Conservation (phyloP, 2,329 filamentous ascomycete genomes). For the Sporothrix brasiliensis region DNA sequence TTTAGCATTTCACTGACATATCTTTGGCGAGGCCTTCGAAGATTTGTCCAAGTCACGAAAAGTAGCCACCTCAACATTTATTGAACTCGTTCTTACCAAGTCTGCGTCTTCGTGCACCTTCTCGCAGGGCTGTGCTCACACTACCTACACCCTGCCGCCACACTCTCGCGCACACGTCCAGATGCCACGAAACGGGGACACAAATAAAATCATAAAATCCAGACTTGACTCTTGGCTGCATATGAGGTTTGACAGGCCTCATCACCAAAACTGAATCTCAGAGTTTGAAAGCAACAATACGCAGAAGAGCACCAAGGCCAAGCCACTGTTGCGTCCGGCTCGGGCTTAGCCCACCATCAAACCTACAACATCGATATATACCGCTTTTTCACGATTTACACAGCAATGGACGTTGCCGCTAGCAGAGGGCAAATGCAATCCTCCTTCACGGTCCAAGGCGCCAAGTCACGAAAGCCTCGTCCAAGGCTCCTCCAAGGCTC, state of each 20-base stretch:
- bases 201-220: slow-evolving; percentile 1
- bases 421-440: background rate
- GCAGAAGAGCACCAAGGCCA: background rate
- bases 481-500: background rate
- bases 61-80: background rate
- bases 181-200: background rate
- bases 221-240: slow-evolving; percentile 12
- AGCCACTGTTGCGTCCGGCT: background rate
- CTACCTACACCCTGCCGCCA: background rate
- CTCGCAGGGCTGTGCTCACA: background rate
- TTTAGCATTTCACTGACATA: background rate
- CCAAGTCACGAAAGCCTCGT: background rate
- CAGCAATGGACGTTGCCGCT: background rate
- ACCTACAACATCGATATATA: too few species aligned
- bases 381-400: background rate
- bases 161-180: background rate
- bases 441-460: background rate
- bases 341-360: background rate
- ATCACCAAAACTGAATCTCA: background rate
- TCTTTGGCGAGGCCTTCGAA: background rate
- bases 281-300: background rate
- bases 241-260: slow-evolving; percentile 15
- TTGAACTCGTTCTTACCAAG: background rate
- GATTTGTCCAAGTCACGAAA: background rate
- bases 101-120: background rate